A percentile compares a stretch with the other conserved stretches of the same genome.
Conservation (phyloP, 1,284 basidiomycete genomes). For the Mrakiaceae sp. region DNA sequence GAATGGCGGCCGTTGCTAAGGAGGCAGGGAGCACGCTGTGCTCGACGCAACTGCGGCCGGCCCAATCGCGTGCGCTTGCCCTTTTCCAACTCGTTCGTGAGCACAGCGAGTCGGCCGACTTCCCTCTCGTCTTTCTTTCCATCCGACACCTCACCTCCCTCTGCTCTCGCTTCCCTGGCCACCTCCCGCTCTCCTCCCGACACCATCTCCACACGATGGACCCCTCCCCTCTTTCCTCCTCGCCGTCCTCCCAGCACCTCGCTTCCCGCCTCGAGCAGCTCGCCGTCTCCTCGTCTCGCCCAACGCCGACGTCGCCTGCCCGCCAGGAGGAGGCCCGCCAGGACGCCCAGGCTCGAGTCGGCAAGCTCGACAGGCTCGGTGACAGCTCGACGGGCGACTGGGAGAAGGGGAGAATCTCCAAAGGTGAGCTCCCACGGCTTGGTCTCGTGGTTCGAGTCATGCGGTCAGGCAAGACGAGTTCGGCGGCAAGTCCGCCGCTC, state of each 20-base stretch:
- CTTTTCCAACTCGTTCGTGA: too few species aligned
- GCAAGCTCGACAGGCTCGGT: constrained; percentile 11
- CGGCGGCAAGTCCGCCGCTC: too few species aligned
- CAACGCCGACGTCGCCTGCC: constrained; percentile 4
- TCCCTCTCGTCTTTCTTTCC: too few species aligned
- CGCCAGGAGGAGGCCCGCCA: constrained; percentile 10
- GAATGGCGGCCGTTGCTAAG: too few species aligned
- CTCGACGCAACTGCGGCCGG: too few species aligned
- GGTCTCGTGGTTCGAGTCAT: not conserved
- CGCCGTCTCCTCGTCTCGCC: constrained; percentile 9
- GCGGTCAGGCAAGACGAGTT: not conserved
- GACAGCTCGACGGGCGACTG: constrained; percentile 12
- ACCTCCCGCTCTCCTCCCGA: too few species aligned
- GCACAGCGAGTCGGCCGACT: too few species aligned
- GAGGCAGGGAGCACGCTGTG: too few species aligned
- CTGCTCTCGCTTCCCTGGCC: too few species aligned
- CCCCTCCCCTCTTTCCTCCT: constrained; percentile 3
- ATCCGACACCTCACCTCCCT: too few species aligned
- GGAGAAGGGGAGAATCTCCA: constrained; percentile 14
- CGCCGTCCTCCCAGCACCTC: constrained; percentile 12
- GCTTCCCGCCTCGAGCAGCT: constrained; percentile 13
- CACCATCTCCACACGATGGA: too few species aligned
- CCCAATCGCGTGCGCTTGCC: too few species aligned
- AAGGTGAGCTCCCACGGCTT: not conserved
- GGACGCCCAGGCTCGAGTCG: constrained; percentile 15